Percentiles rank a stretch among this genome's conserved stretches.
Conservation (phyloP, 2,329 filamentous ascomycete genomes). For the Ceratocystis albifundus region DNA sequence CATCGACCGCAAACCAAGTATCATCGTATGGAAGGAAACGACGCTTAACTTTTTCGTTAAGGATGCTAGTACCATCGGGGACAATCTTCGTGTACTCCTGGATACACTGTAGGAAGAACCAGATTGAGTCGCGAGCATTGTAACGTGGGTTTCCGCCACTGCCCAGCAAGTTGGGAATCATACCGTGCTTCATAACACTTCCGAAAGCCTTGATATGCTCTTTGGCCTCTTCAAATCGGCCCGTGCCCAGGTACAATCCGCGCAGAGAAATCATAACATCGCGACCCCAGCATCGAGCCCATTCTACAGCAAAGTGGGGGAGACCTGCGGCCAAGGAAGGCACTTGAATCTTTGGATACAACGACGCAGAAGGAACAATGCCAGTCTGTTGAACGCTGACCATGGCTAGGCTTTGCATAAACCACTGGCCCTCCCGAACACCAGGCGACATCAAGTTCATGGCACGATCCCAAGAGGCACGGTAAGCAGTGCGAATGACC, state of each 20-base stretch:
- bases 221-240: slow-evolving; percentile 74
- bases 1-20: slow-evolving; percentile 76
- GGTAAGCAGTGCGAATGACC: slow-evolving; percentile 76
- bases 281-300: slow-evolving; percentile 94
- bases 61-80: slow-evolving; percentile 60
- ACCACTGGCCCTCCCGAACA: slow-evolving; percentile 71
- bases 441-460: slow-evolving; percentile 69
- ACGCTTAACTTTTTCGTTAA: slow-evolving; percentile 66
- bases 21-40: slow-evolving; percentile 93
- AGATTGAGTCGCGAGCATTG: slow-evolving; percentile 90
- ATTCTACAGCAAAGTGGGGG: slow-evolving; percentile 85
- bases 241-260: slow-evolving; percentile 82
- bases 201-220: slow-evolving; percentile 93
- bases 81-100: slow-evolving; percentile 82
- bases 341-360: slow-evolving; percentile 76
- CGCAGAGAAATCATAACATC: slow-evolving; percentile 95
- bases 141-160: slow-evolving; percentile 79
- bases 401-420: slow-evolving; percentile 78
- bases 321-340: slow-evolving; percentile 84
- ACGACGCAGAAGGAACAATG: slow-evolving; percentile 74
- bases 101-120: slow-evolving; percentile 95
- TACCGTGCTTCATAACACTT: slow-evolving; percentile 92
- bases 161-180: slow-evolving; percentile 90
- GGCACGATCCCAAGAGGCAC: slow-evolving; percentile 65
- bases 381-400: slow-evolving; percentile 88